These are phyloP conservation scores for Xylariales sp. DNA, from an alignment of 2,329 filamentous ascomycete genomes.

Conservation along the genomic window DNA sequence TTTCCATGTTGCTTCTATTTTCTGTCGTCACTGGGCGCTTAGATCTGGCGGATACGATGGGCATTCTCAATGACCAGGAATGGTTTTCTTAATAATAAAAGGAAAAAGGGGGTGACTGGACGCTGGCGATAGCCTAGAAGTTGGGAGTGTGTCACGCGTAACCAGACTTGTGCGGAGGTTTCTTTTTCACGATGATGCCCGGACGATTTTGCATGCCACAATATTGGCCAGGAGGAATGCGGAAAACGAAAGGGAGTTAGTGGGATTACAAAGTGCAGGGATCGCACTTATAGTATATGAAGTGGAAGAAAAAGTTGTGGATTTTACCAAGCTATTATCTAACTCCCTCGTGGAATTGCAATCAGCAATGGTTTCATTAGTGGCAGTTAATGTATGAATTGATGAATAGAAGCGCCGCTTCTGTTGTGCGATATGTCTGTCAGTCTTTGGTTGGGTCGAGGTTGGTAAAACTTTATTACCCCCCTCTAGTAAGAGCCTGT, in stretches of 20 bases:
- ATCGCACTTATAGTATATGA: slow-evolving; percentile 32
- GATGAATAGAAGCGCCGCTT: slow-evolving; percentile 15
- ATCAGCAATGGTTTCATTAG: slow-evolving; percentile 12
- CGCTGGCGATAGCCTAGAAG: slow-evolving; percentile 28
- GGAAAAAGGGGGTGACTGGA: slow-evolving; percentile 26
- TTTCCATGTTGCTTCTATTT: slow-evolving; percentile 38
- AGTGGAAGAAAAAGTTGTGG: slow-evolving; percentile 28
- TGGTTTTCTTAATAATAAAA: slow-evolving; percentile 42
- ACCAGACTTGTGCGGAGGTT: slow-evolving; percentile 27
- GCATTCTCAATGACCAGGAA: slow-evolving; percentile 31
- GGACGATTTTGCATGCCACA: slow-evolving; percentile 25
- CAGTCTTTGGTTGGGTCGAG: background rate
- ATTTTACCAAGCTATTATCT: slow-evolving; percentile 17
- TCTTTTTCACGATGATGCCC: slow-evolving; percentile 30
- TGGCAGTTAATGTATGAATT: slow-evolving; percentile 11
- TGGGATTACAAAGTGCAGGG: slow-evolving; percentile 25
- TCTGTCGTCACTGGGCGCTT: slow-evolving; percentile 31
- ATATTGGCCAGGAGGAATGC: slow-evolving; percentile 36
- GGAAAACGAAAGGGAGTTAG: slow-evolving; percentile 44
- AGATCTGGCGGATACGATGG: slow-evolving; percentile 35
- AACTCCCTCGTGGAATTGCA: slow-evolving; percentile 7
- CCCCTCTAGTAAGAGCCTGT: background rate
- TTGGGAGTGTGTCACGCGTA: slow-evolving; percentile 32
- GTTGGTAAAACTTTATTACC: background rate
- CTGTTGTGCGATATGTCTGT: background rate